Evolutionary conservation across 2,329 filamentous ascomycete genomes (phyloP).

Genomic region (Cytospora schulzeri): DNA sequence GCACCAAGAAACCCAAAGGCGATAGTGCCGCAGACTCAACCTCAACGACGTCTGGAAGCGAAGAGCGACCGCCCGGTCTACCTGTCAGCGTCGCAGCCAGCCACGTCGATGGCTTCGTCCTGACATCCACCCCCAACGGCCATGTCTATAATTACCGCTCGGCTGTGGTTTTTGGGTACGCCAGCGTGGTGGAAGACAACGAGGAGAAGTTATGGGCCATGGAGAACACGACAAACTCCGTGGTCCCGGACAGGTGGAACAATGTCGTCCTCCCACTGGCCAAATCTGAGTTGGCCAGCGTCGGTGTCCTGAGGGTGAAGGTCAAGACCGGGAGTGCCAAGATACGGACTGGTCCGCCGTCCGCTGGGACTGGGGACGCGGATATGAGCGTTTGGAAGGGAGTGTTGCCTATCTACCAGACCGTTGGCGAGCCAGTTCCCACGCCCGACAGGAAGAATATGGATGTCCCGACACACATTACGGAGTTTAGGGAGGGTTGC

Average conservation of each 20-base stretch:
- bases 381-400: conserved; percentile 54
- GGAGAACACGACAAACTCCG: conserved; percentile 73
- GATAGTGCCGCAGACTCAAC: too few species aligned
- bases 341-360: conserved; percentile 55
- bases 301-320: conserved; percentile 68
- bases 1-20: too few species aligned
- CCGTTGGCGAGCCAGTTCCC: conserved; percentile 64
- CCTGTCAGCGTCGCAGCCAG: conserved; percentile 73
- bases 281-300: conserved; percentile 72
- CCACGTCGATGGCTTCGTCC: conserved; percentile 76
- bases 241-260: conserved; percentile 66
- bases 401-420: conserved; percentile 63
- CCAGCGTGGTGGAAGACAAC: conserved; percentile 63
- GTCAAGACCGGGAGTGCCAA: conserved; percentile 41
- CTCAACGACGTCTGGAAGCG: conserved; percentile 2
- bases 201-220: conserved; percentile 78
- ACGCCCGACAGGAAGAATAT: too few species aligned
- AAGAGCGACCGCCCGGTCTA: conserved; percentile 52
- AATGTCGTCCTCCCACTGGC: conserved; percentile 71
- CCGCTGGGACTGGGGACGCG: conserved; percentile 53
- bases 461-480: too few species aligned
- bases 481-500: too few species aligned
- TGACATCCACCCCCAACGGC: conserved; percentile 75
- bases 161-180: conserved; percentile 75
- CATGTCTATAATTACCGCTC: conserved; percentile 89